Base-by-base conservation (phyloP, 2,329 filamentous ascomycete species). In the Cladosporium sp. region DNA sequence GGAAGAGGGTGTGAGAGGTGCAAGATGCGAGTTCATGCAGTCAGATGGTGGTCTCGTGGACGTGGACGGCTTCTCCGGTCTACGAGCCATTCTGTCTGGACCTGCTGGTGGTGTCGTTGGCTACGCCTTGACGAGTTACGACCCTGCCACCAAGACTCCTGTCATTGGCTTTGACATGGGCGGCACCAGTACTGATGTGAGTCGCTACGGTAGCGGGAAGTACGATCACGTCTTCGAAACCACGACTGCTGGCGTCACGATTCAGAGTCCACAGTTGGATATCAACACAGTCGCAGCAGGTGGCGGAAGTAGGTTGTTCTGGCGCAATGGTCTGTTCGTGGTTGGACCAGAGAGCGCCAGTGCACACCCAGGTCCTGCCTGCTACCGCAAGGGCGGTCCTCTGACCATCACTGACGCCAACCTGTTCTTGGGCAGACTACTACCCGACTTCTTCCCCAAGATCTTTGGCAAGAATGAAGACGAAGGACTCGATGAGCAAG, bases 91-190 rank as follows among this genome's bases (percentile, higher is more conserved):
- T 66, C 76, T 97, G 2, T 96, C 92, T 0, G 93, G 93, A 0
- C 93, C 93, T 1, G 93, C 93, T n/a, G 93, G 93, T 35, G 93
- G 93, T 49, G 93, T 97, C 0, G 93, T 97, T 0, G 93, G 93
- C 4, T 97, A 97, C 76, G 93, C 93, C 21, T 87, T 94, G 23
- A 97, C 94, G 0, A 95, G 91, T 1, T 97, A 95, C 76, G 93
- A 97, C 70, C 85, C 89, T 0, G 83, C 90, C 60, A 95, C 92
- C 4, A 91, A 88, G 74, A 92, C 87, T 0, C 92, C 93, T 0
- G 91, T 97, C 4, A 97, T 97, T 72, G 93, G 93, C 0, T 97
- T 97, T 73, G 93, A 97, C 71, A 97, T 97, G 93, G 92, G 92
- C 44, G 93, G 93, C 12, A 97, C 93, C 0, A 93, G 89, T 65